Percentiles rank a stretch among this genome's conserved stretches.
Evolutionary conservation across 129 eudicot genomes (phyloP).

Genomic region (Lonicera japonica): DNA sequence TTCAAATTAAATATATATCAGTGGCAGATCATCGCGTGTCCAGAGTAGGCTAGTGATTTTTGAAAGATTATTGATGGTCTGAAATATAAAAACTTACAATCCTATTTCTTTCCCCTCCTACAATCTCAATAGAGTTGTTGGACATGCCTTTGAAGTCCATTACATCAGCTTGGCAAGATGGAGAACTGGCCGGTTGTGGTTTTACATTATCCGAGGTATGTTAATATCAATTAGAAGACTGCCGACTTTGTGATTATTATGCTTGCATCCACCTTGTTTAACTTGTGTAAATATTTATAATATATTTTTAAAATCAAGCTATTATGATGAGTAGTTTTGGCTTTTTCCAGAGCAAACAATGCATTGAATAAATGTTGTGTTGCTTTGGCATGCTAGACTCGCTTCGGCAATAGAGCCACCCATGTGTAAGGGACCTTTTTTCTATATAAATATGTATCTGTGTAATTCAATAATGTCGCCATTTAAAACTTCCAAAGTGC

Average conservation of each 20-base stretch:
- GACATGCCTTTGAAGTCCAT: slow-evolving; percentile 94
- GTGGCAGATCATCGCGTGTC: too few relatives aligned
- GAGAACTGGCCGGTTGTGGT: slow-evolving; percentile 63
- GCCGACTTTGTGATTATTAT: not conserved
- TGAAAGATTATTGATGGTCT: not conserved
- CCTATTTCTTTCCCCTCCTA: not conserved
- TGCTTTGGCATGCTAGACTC: too few relatives aligned
- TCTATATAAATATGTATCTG: too few relatives aligned
- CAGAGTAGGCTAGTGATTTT: not conserved
- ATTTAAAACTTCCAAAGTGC: too few relatives aligned
- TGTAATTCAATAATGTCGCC: too few relatives aligned
- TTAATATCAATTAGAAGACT: not conserved
- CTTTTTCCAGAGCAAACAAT: too few relatives aligned
- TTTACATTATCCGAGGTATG: slow-evolving; percentile 66
- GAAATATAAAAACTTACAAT: not conserved
- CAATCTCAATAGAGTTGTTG: slow-evolving; percentile 55
- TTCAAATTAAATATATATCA: too few relatives aligned
- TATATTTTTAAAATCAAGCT: not conserved
- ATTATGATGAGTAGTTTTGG: too few relatives aligned
- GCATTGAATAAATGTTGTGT: too few relatives aligned
- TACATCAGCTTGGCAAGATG: slow-evolving; percentile 85
- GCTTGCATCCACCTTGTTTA: not conserved
- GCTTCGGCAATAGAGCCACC: too few relatives aligned
- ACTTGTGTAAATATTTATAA: too few relatives aligned
- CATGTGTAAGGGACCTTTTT: not conserved